phyloP scores from a whole-genome alignment of 129 eudicot species.

The Cynara cardunculus region DNA sequence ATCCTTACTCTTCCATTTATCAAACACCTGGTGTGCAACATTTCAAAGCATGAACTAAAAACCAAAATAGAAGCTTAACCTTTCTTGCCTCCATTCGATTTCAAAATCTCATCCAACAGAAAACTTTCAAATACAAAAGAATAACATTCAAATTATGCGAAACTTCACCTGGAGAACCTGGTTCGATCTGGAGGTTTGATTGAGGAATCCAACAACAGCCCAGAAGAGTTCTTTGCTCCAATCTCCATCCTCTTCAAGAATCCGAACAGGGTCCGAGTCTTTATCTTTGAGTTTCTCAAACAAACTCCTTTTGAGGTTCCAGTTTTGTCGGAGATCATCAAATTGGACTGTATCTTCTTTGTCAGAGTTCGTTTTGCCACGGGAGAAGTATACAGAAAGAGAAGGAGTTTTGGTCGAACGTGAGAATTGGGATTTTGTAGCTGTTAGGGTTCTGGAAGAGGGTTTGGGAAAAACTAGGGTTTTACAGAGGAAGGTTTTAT shows the following conservation, averaged over 20 bases:
- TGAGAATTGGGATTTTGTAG: conserved; percentile 13
- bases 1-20: conserved; percentile 31
- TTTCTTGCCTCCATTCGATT: neutral
- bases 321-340: conserved; percentile 6
- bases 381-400: neutral
- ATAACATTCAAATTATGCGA: neutral
- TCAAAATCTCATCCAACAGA: neutral
- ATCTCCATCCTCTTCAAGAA: conserved; percentile 45
- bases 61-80: neutral
- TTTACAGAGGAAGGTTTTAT: conserved; percentile 18
- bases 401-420: neutral
- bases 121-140: neutral
- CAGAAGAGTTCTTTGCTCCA: conserved; percentile 49
- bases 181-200: conserved; percentile 23
- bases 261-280: conserved; percentile 37
- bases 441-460: neutral
- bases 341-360: conserved; percentile 11
- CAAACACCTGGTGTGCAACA: conserved; percentile 43
- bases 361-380: conserved; percentile 1
- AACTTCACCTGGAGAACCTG: conserved; percentile 29
- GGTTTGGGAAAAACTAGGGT: conserved; percentile 3
- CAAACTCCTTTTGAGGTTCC: conserved; percentile 27
- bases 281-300: conserved; percentile 25
- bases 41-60: neutral
- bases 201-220: conserved; percentile 44